phyloP scores from a whole-genome alignment of 2,329 filamentous ascomycete species.

The Rutstroemia sp. region DNA sequence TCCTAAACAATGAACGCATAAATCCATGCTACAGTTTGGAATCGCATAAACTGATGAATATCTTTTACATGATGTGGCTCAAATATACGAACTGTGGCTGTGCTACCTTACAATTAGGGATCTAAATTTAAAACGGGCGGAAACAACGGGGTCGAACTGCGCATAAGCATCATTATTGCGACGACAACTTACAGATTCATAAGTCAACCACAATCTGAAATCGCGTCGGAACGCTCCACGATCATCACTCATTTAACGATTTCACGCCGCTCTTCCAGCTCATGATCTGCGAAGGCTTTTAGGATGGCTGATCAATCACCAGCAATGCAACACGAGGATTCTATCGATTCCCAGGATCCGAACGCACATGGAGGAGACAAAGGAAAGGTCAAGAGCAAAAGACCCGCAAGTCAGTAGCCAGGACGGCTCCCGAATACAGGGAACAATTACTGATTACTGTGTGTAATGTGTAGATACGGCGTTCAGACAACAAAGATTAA shows the following conservation, averaged over 20 bases:
- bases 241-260: neutral
- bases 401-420: constrained; percentile 68
- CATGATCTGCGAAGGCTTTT: constrained; percentile 21
- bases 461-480: constrained; percentile 64
- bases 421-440: constrained; percentile 5
- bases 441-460: constrained; percentile 16
- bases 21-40: too few species aligned
- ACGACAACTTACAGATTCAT: neutral
- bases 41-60: too few species aligned
- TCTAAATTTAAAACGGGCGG: neutral
- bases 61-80: too few species aligned
- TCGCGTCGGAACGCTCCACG: neutral
- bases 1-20: too few species aligned
- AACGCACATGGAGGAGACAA: constrained; percentile 39
- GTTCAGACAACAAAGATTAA: constrained; percentile 91
- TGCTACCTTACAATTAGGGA: neutral
- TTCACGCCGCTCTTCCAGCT: constrained; percentile 9
- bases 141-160: neutral
- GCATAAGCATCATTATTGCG: neutral
- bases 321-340: constrained; percentile 34
- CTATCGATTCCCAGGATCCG: constrained; percentile 48
- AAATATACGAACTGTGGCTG: neutral
- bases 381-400: constrained; percentile 85
- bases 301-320: constrained; percentile 27
- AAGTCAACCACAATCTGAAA: neutral